Base-by-base conservation (phyloP, 768 basidiomycete genomes). In the Lactifluus echinatus region DNA sequence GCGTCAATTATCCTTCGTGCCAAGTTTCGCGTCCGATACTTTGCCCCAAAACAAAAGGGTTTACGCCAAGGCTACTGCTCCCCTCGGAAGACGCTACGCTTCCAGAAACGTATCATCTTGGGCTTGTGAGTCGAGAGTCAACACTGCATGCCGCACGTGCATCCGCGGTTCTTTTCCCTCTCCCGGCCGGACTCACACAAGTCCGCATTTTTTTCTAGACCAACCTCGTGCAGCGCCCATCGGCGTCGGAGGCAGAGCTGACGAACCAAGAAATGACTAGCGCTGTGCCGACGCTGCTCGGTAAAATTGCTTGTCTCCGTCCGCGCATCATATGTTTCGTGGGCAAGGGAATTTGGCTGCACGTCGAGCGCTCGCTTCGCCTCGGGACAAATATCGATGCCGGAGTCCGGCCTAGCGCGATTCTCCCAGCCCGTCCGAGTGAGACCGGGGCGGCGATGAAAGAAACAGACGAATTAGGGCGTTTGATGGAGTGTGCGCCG, bases 301-400 rank as follows among this genome's bases (percentile, higher is more conserved):
- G 63, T 21, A 93, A 91, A 66, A 71, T 93, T 19, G 65, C 70
- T 0, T 70, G 66, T 8, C 76, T 76, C 61, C 76, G 76, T 11
- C 91, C 91, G 0, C 73, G 74, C 3, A 72, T 93, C 5, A 76
- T 90, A 0, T 90, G 88, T 65, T 87, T 93, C 64, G 83, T 92
- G 1, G 91, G 92, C 1, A 74, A 88, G 57, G 75, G 76, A 8
- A 90, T 93, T 31, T 82, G 81, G 79, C 64, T 69, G 4, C 59
- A 66, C 19, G 62, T 72, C 50, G 64, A 68, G 71, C 76, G 37
- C 66, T 73, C 57, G 57, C 64, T 62, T 4, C 8, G 24, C 14
- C n/a, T 15, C 19, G 28, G 10, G 3, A 3, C 24, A 40, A 19
- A 42, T 4, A 31, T 8, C 17, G 0, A 34, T 31, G 42, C 11